Percentiles rank a stretch among this genome's conserved stretches.
Evolutionary conservation across 805 yeast species (phyloP).

Genomic region (Candida golubevii): DNA sequence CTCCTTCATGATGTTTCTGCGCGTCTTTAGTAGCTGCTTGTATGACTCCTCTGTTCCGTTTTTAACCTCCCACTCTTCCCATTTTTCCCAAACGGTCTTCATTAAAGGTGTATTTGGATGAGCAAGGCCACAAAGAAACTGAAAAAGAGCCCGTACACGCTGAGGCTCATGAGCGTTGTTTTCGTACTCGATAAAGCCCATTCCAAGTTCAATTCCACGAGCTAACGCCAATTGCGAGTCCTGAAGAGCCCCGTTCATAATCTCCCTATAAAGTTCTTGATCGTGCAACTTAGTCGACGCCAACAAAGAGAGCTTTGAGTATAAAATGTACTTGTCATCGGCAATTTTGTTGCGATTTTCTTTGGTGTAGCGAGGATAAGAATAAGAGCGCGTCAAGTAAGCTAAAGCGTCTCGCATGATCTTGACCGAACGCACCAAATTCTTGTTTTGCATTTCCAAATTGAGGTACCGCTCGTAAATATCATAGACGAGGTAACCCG

Average conservation of each 20-base stretch:
- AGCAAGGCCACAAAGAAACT: constrained; percentile 28
- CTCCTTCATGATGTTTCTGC: constrained; percentile 37
- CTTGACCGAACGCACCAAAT: constrained; percentile 41
- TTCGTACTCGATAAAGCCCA: constrained; percentile 59
- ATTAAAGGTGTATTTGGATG: constrained; percentile 19
- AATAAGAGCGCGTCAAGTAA: constrained; percentile 8
- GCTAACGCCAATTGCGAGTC: constrained; percentile 42
- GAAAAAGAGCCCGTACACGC: constrained; percentile 61
- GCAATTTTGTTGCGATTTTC: constrained; percentile 15
- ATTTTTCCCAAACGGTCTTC: constrained; percentile 49
- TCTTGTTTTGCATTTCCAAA: constrained; percentile 57
- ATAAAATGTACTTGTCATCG: constrained; percentile 23
- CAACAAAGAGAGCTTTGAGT: constrained; percentile 10
- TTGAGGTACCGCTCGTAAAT: constrained; percentile 54
- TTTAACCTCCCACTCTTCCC: constrained; percentile 72
- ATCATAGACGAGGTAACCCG: constrained; percentile 42
- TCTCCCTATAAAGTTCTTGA: constrained; percentile 22
- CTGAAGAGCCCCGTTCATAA: constrained; percentile 42
- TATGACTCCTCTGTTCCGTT: constrained; percentile 68
- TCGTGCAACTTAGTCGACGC: constrained; percentile 15
- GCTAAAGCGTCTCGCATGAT: constrained; percentile 19
- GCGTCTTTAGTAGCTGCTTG: constrained; percentile 66
- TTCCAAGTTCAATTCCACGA: constrained; percentile 39
- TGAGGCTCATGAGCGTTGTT: constrained; percentile 43
- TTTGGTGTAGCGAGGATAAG: constrained; percentile 4